Percentiles rank a stretch among this genome's conserved stretches.
These are phyloP conservation scores for Somion occarium DNA, from an alignment of 1,284 basidiomycete species.

Conservation along the genomic window DNA sequence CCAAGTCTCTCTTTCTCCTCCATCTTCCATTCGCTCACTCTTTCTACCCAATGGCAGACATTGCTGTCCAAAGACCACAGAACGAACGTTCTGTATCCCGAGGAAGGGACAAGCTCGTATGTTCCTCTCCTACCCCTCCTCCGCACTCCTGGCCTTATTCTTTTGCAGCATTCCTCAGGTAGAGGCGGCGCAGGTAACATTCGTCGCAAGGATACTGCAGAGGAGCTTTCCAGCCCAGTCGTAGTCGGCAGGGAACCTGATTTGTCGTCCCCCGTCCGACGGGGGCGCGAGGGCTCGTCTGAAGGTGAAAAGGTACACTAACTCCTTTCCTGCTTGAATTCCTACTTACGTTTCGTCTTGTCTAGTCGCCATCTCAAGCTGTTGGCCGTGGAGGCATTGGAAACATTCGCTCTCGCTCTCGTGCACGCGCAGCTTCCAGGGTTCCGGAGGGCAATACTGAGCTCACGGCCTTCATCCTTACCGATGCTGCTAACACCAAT, in stretches of 20 bases:
- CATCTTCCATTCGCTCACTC: not conserved
- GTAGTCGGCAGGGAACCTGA: constrained; percentile 32
- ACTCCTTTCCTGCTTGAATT: not conserved
- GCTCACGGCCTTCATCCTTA: constrained; percentile 26
- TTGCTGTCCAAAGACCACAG: not conserved
- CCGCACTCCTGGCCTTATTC: not conserved
- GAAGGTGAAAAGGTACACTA: constrained; percentile 30
- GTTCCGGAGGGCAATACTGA: constrained; percentile 23
- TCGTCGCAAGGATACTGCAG: constrained; percentile 33
- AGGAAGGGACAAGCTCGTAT: constrained; percentile 26
- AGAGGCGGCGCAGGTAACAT: constrained; percentile 70
- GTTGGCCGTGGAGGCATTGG: constrained; percentile 75
- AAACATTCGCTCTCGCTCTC: constrained; percentile 72
- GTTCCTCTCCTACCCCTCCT: constrained; percentile 7
- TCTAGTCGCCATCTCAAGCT: constrained; percentile 29
- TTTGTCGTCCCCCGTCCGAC: constrained; percentile 40
- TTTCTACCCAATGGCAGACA: constrained; percentile 1
- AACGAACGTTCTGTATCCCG: constrained; percentile 25
- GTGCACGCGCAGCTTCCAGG: constrained; percentile 35
- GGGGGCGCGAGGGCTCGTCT: constrained; percentile 48
- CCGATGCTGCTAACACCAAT: constrained; percentile 18
- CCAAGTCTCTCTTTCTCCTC: not conserved
- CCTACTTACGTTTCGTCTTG: constrained; percentile 5
- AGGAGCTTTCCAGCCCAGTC: constrained; percentile 28
- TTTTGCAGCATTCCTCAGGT: constrained; percentile 49